These are phyloP conservation scores for Fusarium siculi DNA, from an alignment of 2,329 filamentous ascomycete genomes.

Conservation along the genomic window DNA sequence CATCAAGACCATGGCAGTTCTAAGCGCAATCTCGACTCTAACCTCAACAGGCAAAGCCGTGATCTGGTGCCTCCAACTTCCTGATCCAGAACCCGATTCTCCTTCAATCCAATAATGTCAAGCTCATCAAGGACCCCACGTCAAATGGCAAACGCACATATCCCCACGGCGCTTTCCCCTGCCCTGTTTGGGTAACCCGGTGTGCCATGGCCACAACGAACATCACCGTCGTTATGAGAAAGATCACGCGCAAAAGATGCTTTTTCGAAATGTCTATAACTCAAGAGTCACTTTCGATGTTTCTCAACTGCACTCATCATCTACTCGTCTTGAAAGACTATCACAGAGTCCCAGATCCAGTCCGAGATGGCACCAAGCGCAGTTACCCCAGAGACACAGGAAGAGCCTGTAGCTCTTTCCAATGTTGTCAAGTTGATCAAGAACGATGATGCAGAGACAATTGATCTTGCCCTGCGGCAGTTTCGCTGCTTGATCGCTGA, in stretches of 20 bases:
- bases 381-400: slow-evolving; percentile 29
- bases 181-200: not conserved
- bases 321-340: not conserved
- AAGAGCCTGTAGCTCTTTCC: slow-evolving; percentile 27
- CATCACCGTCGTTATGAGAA: not conserved
- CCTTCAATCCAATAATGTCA: not conserved
- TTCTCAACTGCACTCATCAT: not conserved
- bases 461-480: slow-evolving; percentile 65
- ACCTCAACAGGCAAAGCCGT: slow-evolving; percentile 3
- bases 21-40: slow-evolving; percentile 21
- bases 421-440: slow-evolving; percentile 41
- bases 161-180: slow-evolving; percentile 21
- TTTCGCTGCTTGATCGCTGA: slow-evolving; percentile 74
- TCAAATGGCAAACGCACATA: slow-evolving; percentile 1
- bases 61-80: slow-evolving; percentile 28
- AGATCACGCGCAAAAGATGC: slow-evolving; percentile 18
- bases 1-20: slow-evolving; percentile 6
- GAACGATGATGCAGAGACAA: slow-evolving; percentile 41
- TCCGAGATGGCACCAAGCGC: slow-evolving; percentile 42
- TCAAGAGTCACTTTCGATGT: not conserved
- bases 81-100: slow-evolving; percentile 5
- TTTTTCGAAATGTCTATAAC: slow-evolving; percentile 12
- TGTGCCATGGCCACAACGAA: not conserved
- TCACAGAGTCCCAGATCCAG: not conserved
- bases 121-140: not conserved